Base-by-base conservation (phyloP, 371 early-diverging fungal species). In the Mucor lusitanicus region DNA sequence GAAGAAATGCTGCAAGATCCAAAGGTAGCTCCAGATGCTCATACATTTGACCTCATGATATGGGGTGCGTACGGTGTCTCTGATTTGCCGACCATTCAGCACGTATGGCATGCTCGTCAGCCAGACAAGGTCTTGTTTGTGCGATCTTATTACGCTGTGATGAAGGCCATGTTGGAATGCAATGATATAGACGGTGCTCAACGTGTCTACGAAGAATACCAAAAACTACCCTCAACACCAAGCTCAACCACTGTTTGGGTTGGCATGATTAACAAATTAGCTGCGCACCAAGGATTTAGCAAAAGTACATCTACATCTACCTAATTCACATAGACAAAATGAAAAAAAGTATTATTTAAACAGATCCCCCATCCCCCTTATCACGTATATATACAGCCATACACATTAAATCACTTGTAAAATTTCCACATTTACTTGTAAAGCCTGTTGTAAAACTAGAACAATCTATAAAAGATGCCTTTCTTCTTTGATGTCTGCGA, bases 1-100 rank as follows among this genome's bases (percentile, higher is more conserved):
- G 65, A 73, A 2, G 70, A 71, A 9, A 77, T 80, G 76, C 23
- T 68, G 25, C 46, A 60, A 17, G 33, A 68, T 8, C 7, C 55
- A 1, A 15, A 39, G 12, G 28, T 56, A 15, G 5, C 33, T 33
- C 72, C 72, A 7, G 73, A 68, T 54, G 28, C 63, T 4, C 55
- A 64, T 17, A 78, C 78, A 0, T 69, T 65, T 67, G 75, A 78
- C 67, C 19, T 73, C 2, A 63, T 78, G 73, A 68, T 78, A 17
- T 70, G 70, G 63, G 72, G 71, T 11, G 75, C 78, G 3, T 65
- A 66, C 44, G 2, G 25, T 0, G 57, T 70, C 11, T 60, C 55
- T 59, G 75, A 78, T 60, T 35, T 64, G 42, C 64, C 68, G 17
- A 69, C 56, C 13, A 48, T 78, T 17, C 54, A 67, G 4, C 3